Percentiles rank a stretch among this genome's conserved stretches.
These are phyloP conservation scores for Elsinoe ampelina DNA, from an alignment of 2,329 filamentous ascomycete species.

Conservation along the genomic window DNA sequence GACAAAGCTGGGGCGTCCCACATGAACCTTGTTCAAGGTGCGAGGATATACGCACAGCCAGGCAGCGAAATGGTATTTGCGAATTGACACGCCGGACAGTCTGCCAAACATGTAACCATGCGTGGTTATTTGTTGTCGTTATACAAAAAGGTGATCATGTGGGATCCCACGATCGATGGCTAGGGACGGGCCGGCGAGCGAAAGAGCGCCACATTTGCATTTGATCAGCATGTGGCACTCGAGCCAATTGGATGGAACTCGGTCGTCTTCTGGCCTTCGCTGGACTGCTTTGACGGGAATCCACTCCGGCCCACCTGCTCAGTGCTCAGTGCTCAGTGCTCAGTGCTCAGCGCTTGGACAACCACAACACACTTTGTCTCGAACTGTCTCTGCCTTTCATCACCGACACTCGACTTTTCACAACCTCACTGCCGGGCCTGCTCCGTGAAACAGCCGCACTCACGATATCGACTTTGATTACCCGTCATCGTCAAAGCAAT, in stretches of 20 bases:
- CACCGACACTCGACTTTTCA: background rate
- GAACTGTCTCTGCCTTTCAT: constrained; percentile 6
- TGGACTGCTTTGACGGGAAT: background rate
- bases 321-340: constrained; percentile 8
- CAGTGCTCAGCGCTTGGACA: constrained; percentile 9
- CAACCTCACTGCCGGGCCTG: background rate
- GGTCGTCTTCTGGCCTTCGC: no score
- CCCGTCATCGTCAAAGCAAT: background rate
- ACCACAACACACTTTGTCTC: constrained; percentile 13
- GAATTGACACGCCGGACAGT: background rate
- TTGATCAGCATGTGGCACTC: background rate
- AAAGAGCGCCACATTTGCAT: background rate
- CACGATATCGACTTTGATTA: background rate
- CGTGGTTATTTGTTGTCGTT: no score
- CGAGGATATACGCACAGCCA: background rate
- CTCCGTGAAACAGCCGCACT: background rate
- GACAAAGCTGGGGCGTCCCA: background rate
- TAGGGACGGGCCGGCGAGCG: background rate
- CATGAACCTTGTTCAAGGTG: background rate
- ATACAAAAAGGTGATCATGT: background rate
- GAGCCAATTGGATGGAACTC: background rate
- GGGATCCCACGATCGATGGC: background rate
- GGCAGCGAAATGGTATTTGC: no score
- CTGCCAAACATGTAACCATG: no score
- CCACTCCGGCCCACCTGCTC: background rate